These are phyloP conservation scores for Phytophthora pinifolia DNA, from an alignment of 352 stramenopile genomes.

Conservation along the genomic window DNA sequence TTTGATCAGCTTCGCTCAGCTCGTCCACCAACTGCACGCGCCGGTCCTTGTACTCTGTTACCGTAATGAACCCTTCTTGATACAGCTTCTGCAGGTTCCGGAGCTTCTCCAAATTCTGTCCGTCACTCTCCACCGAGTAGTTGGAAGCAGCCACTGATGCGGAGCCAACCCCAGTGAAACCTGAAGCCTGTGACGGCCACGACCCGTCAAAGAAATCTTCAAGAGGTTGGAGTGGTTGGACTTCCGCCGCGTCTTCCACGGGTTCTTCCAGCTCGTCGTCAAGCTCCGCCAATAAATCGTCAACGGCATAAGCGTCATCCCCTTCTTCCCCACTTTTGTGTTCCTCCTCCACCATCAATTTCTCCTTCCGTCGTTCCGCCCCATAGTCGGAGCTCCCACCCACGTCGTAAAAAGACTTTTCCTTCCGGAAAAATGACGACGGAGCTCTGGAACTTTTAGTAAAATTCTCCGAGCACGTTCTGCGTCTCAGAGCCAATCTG, in stretches of 20 bases:
- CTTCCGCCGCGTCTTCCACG: constrained; percentile 7
- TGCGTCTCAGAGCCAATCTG: constrained; percentile 16
- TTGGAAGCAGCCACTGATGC: constrained; percentile 8
- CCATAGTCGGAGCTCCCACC: constrained; percentile 11
- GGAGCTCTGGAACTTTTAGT: constrained; percentile 30
- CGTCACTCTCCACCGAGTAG: constrained; percentile 34
- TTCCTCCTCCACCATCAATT: constrained; percentile 19
- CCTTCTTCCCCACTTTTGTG: constrained; percentile 25
- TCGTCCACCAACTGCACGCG: constrained; percentile 68
- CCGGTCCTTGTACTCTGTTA: constrained; percentile 78
- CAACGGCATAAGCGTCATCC: constrained; percentile 13
- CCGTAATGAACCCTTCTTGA: constrained; percentile 81
- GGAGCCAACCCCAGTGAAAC: constrained; percentile 3
- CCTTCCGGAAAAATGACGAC: constrained; percentile 26
- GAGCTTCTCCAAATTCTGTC: constrained; percentile 57
- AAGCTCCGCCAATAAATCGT: constrained; percentile 16
- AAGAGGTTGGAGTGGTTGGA: neutral
- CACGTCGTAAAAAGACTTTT: constrained; percentile 10
- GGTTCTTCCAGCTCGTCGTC: constrained; percentile 22
- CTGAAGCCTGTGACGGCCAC: constrained; percentile 15
- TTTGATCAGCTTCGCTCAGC: constrained; percentile 51
- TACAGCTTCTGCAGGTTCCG: constrained; percentile 71
- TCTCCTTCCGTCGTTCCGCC: constrained; percentile 3
- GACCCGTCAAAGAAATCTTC: constrained; percentile 27
- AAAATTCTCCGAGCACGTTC: constrained; percentile 45